Conservation (phyloP, 192 early-diverging fungal genomes). For the Backusella circina region DNA sequence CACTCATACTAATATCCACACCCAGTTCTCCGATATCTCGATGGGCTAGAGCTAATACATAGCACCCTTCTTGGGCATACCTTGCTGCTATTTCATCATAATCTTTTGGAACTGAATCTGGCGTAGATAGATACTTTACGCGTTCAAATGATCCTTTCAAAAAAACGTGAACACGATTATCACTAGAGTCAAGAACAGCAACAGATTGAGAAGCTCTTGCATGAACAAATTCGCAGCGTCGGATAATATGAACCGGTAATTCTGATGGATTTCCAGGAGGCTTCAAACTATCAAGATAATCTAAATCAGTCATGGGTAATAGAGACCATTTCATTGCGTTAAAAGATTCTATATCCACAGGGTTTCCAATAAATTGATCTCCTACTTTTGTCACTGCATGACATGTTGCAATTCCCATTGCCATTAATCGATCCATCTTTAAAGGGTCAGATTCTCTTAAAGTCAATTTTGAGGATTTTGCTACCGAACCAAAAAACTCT, state of each 20-base stretch:
- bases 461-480: constrained; percentile 7
- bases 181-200: constrained; percentile 53
- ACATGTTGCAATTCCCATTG: constrained; percentile 53
- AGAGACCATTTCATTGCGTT: constrained; percentile 51
- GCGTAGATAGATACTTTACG: constrained; percentile 45
- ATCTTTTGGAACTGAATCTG: constrained; percentile 47
- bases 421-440: constrained; percentile 24
- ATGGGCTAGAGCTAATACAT: constrained; percentile 71
- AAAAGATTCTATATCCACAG: constrained; percentile 83
- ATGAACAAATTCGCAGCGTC: constrained; percentile 77
- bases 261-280: constrained; percentile 27
- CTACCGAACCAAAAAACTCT: constrained; percentile 51
- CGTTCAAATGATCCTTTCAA: constrained; percentile 82
- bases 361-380: constrained; percentile 63
- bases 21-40: constrained; percentile 51
- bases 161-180: constrained; percentile 56
- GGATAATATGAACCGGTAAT: constrained; percentile 49
- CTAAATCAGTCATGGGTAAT: constrained; percentile 12
- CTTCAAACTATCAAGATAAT: constrained; percentile 48
- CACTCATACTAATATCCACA: constrained; percentile 32
- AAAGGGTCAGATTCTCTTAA: constrained; percentile 18
- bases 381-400: constrained; percentile 61
- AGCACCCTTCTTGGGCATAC: constrained; percentile 71
- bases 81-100: constrained; percentile 52
- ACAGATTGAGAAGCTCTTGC: constrained; percentile 75